Conservation (phyloP, 108 stramenopile genomes). For the Chaetoceros muelleri region DNA sequence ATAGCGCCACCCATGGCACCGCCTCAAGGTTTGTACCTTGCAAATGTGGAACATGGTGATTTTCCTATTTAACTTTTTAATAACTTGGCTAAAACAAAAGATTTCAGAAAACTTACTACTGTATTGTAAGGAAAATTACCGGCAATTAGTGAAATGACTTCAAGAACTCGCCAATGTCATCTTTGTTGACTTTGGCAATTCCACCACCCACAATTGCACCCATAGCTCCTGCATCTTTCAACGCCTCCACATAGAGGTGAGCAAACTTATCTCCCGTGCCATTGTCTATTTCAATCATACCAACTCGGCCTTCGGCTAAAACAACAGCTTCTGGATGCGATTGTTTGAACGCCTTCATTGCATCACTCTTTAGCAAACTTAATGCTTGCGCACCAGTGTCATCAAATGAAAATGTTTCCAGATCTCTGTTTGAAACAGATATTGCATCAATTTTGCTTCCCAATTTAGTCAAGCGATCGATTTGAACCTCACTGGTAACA, state of each 20-base stretch:
- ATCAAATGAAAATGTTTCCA: slow-evolving; percentile 73
- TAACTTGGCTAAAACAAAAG: background rate
- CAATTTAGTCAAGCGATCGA: slow-evolving; percentile 27
- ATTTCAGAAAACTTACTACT: no score
- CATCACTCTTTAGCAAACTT: slow-evolving; percentile 46
- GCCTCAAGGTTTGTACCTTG: slow-evolving; percentile 68
- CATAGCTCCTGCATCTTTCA: slow-evolving; percentile 55
- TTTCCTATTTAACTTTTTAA: slow-evolving; percentile 8
- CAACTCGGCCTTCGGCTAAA: slow-evolving; percentile 69
- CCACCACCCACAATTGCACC: slow-evolving; percentile 73
- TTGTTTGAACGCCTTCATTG: slow-evolving; percentile 31
- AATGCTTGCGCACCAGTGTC: slow-evolving; percentile 62
- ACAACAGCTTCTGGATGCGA: slow-evolving; percentile 45
- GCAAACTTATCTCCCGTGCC: slow-evolving; percentile 8
- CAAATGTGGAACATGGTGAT: slow-evolving; percentile 65
- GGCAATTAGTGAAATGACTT: slow-evolving; percentile 7
- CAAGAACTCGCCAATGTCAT: slow-evolving; percentile 13
- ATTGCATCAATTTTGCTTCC: slow-evolving; percentile 43
- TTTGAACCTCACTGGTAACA: slow-evolving; percentile 59
- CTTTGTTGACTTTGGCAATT: slow-evolving; percentile 23
- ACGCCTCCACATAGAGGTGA: slow-evolving; percentile 37
- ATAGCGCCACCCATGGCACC: slow-evolving; percentile 65
- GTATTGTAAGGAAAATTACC: no score
- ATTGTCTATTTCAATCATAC: slow-evolving; percentile 28
- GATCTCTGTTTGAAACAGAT: slow-evolving; percentile 59